These are phyloP conservation scores for Theileria luwenshuni DNA, from an alignment of 169 alveolate genomes.

Conservation along the genomic window DNA sequence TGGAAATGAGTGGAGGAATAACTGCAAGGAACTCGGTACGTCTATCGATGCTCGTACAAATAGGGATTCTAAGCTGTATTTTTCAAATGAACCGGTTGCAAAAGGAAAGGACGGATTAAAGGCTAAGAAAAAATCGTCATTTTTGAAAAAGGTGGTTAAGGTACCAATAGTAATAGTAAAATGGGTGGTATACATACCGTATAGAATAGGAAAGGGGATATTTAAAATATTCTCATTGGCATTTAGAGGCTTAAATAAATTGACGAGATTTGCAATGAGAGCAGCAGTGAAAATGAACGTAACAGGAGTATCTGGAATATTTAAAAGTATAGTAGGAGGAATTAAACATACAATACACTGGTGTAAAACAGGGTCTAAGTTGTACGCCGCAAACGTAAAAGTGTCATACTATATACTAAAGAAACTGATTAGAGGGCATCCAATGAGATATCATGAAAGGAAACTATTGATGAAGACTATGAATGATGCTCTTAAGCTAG, in stretches of 20 bases:
- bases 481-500: conserved; percentile 83
- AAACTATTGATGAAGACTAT: conserved; percentile 81
- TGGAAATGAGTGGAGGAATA: no score
- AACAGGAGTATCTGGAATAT: conserved; percentile 61
- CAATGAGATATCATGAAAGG: conserved; percentile 80
- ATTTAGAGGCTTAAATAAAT: conserved; percentile 33
- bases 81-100: not conserved
- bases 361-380: conserved; percentile 78
- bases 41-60: not conserved
- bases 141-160: conserved; percentile 1
- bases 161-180: conserved; percentile 22
- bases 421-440: conserved; percentile 80
- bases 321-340: conserved; percentile 57
- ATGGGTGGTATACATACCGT: conserved; percentile 56
- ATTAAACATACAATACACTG: conserved; percentile 75
- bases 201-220: conserved; percentile 44
- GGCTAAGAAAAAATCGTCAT: not conserved
- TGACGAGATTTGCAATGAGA: conserved; percentile 42
- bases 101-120: not conserved
- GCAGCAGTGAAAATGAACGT: conserved; percentile 56
- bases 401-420: conserved; percentile 74
- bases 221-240: conserved; percentile 23
- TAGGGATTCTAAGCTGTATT: not conserved
- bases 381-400: conserved; percentile 76
- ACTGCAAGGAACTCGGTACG: no score